A percentile compares a stretch with the other conserved stretches of the same genome.
These are phyloP conservation scores for Lyophyllum atratum DNA, from an alignment of 768 basidiomycete species.

Conservation along the genomic window DNA sequence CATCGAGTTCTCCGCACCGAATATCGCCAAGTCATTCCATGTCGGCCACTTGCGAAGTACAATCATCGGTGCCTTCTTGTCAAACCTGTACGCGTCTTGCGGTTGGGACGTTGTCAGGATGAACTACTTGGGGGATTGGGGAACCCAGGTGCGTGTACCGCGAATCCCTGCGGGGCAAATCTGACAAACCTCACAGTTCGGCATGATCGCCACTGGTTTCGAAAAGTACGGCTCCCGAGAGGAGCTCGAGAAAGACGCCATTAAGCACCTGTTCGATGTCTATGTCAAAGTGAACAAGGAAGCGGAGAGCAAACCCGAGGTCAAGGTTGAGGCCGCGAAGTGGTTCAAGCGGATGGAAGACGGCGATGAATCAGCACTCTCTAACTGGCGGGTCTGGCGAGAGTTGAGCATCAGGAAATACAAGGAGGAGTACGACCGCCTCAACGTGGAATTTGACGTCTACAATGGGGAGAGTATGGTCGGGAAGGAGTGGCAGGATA, in stretches of 20 bases:
- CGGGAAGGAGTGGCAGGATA: slow-evolving; percentile 70
- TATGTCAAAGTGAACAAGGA: slow-evolving; percentile 95
- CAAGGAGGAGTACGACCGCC: slow-evolving; percentile 78
- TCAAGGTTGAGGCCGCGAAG: slow-evolving; percentile 74
- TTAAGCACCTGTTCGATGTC: slow-evolving; percentile 92
- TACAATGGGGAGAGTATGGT: slow-evolving; percentile 92
- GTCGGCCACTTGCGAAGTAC: slow-evolving; percentile 96
- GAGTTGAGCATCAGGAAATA: slow-evolving; percentile 90
- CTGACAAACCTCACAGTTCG: slow-evolving; percentile 51
- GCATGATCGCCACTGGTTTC: slow-evolving; percentile 87
- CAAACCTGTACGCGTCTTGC: slow-evolving; percentile 87
- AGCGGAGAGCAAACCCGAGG: slow-evolving; percentile 67
- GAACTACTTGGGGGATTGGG: slow-evolving; percentile 99
- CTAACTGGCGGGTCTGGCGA: slow-evolving; percentile 93
- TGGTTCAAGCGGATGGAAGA: slow-evolving; percentile 98
- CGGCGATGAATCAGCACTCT: slow-evolving; percentile 80
- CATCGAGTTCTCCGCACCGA: slow-evolving; percentile 94
- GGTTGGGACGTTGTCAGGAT: slow-evolving; percentile 91
- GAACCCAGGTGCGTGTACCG: slow-evolving; percentile 75
- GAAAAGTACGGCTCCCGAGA: slow-evolving; percentile 89
- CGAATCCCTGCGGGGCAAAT: not conserved
- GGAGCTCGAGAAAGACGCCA: slow-evolving; percentile 82
- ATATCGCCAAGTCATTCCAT: slow-evolving; percentile 98
- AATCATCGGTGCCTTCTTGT: slow-evolving; percentile 96
- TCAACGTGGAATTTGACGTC: slow-evolving; percentile 90